Base-by-base conservation (phyloP, 495 filamentous ascomycete genomes). In the Penicillium paxilli region DNA sequence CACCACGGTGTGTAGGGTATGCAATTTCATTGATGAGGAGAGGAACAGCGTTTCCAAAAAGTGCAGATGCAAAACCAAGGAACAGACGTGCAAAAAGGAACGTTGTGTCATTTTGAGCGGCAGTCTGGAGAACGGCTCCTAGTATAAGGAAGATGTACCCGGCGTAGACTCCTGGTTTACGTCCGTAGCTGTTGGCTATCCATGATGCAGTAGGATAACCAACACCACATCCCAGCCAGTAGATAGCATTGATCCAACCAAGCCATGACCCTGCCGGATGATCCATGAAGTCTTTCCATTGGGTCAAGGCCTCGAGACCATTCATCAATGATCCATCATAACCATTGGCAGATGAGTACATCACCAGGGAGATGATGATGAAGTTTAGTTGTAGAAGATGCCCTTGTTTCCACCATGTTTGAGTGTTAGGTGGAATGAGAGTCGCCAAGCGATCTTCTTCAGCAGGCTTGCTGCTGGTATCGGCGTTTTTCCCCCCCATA, bases 1-100 rank as follows among this genome's bases (percentile, higher is more conserved):
- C 75, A 32, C 74, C 79, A 64, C 83, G 82, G 49, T 87, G 83
- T 58, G 83, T 77, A 21, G 84, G 82, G 57, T 88, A 83, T 26
- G 76, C 77, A 33, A 87, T 73, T 66, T 88, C 84, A 17, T 80
- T 85, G 46, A 87, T 68, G 53, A 88, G 68, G 52, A 86, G 79
- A 22, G 84, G 83, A 12, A 81, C 81, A 0, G 79, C 75, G 23
- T 80, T 76, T 55, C 82, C 80, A 17, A 82, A 78, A 42, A 85
- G 69, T 19, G 76, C 80, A 57, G 79, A 79, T 52, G 81, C 80
- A 56, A 85, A 78, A 45, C 85, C 85, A 44, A 87, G 71, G 65
- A 84, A 69, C 30, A 75, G 60, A 62, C 77, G 51, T 16, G 87
- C 87, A 11, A 78, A 78, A 58, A 89, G 80, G 59, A 91, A 90